Conservation (phyloP, 2,329 filamentous ascomycete species). For the Diplodia corticola region DNA sequence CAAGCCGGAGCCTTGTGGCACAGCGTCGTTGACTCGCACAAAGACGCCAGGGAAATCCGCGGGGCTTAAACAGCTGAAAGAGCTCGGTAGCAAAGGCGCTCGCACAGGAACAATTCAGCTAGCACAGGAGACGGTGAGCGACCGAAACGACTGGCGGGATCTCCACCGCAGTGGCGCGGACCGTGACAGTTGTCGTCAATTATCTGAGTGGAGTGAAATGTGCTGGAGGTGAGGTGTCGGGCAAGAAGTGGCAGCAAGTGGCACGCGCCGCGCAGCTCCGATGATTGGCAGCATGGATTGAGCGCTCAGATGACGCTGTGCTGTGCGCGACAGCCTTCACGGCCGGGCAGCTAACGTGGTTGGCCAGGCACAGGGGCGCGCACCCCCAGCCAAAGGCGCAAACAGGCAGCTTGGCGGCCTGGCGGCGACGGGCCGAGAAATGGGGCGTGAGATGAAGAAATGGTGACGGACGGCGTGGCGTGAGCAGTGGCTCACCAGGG, state of each 20-base stretch:
- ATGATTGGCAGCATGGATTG: not conserved
- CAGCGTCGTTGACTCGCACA: not conserved
- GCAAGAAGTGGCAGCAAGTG: not conserved
- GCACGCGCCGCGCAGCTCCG: not conserved
- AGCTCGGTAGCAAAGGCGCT: too few relatives aligned
- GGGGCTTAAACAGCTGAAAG: not conserved
- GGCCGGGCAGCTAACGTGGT: conserved; percentile 7
- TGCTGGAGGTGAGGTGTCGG: conserved; percentile 18
- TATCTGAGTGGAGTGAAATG: not conserved
- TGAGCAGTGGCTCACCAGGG: not conserved
- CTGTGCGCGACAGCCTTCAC: not conserved
- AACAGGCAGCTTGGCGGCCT: not conserved
- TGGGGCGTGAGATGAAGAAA: conserved; percentile 14
- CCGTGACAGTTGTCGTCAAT: not conserved
- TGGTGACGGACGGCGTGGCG: conserved; percentile 3
- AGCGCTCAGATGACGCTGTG: conserved; percentile 13
- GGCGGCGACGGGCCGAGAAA: conserved; percentile 4
- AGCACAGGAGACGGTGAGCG: not conserved
- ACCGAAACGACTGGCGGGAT: not conserved
- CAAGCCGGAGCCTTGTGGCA: not conserved
- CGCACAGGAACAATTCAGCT: not conserved
- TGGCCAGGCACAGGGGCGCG: not conserved
- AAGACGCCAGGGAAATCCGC: not conserved
- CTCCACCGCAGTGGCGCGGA: not conserved
- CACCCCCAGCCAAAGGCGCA: not conserved